Evolutionary conservation across 352 stramenopile species (phyloP), one percentile per base, ranked within the genome.

Genomic region (Pythium inflatum): DNA sequence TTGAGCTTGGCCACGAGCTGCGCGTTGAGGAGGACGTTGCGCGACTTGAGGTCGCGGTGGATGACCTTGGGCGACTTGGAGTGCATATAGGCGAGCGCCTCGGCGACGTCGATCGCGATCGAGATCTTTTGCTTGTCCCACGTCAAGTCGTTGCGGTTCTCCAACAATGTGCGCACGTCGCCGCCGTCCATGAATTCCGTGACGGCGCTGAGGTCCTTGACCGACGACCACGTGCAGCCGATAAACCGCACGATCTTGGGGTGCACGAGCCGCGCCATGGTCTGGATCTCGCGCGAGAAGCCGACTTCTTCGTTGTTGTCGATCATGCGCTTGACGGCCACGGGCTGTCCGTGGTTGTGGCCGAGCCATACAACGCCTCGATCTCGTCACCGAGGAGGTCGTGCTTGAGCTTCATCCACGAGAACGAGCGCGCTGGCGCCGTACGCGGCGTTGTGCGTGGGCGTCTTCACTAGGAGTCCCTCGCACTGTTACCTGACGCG

Each of bases 141-240:
- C 74, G 76, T 89, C 41, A 96, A 60, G 24, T 94, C 83, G 45
- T 91, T 92, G 63, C 68, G 77, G 31, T 88, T 92, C 76, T 96
- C 85, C 11, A 96, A 67, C 58, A 96, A 73, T 68, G 84, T 92
- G 60, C 86, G 87, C 59, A 96, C 83, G 65, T 94, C 88, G 30
- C 87, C 86, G 48, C 88, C 87, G 62, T 93, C 87, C 85, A 94
- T 94, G 74, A 93, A 94, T 75, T 96, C 88, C 24, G 88, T 92
- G 53, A 96, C 83, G 30, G 79, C 85, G 38, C 81, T 78, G 43
- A 96, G 72, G 53, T 96, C 88, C 56, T 89, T 87, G 53, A 76
- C 81, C 56, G 80, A 89, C 34, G 87, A 91, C 88, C 88, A 96
- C 64, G 84, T 94, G 74, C 82, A 89, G 24, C 88, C 88, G 55